Base-by-base conservation (phyloP, 768 basidiomycete species). In the Macrolepiota albuminosa region DNA sequence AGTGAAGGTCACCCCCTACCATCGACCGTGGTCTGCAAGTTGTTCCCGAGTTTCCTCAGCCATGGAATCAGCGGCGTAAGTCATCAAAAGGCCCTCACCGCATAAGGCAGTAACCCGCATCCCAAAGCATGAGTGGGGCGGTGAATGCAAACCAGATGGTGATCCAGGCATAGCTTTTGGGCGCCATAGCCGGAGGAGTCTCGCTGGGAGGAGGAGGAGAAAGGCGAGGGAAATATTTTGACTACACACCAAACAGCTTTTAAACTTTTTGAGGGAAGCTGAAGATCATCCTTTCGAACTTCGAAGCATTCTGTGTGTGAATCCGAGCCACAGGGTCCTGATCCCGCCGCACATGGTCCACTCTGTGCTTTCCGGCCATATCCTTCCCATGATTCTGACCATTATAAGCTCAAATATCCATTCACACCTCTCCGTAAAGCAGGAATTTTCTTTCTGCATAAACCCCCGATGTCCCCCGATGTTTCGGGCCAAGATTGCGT, bases 1-100 rank as follows among this genome's bases (percentile, higher is more conserved):
- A 93, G 63, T 89, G 83, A 42, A 92, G 77, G 73, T 93, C 89
- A 2, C 91, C 91, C 0, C 88, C 89, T 45, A 69, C 70, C 75
- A 78, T 76, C 2, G 77, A 78, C 50, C 76, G 74, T 33, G 78
- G 77, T 52, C 76, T 78, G 57, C 56, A 63, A 49, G 10, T 43
- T 26, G 14, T 13, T 13, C 26, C 31, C 18, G 24, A 21, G 21
- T 60, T 46, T 31, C 29, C 29, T 54, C 54, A 54, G 40, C 40
- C 40, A 42, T 13, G 21, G 40, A 18, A 26, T 9, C 40, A 54
- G 40, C 54, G 54, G 18, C 54, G 43, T 79, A 78, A 36, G 81
- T 80, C 46, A 79, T 74, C 42, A 80, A 80, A 54, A 61, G 52
- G 39, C 45, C 64, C 70, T 52, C 57, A 72, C 70, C 73, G 65